Evolutionary conservation across 208 protist genomes (phyloP), one percentile per base, ranked within the genome.

Genomic region (Trichomonas gallinae): DNA sequence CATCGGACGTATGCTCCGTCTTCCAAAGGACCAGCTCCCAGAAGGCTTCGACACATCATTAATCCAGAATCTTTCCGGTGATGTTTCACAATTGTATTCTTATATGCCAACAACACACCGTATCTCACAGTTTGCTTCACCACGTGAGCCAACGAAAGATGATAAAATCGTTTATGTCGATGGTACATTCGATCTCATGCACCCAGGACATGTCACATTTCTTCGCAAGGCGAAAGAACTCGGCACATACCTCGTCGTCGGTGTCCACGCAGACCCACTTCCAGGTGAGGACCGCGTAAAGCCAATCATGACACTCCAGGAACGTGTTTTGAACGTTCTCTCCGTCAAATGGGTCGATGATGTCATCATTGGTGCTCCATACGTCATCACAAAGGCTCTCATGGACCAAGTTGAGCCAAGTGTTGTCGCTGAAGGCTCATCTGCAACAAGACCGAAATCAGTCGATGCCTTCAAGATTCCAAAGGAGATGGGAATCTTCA

Each of bases 261-360:
- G 99, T 96, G 85, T 99, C 31, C 98, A 99, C 97, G 98, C 98
- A 45, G 99, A 99, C 97, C 83, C 96, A 93, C 96, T 89, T 8
- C 97, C 96, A 97, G 98, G 81, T 98, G 58, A 99, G 96, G 98
- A 99, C 34, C 97, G 97, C 44, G 98, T 99, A 97, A 99, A 98
- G 97, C 99, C 99, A 36, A 99, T 99, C 97, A 99, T 99, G 98
- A 99, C 99, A 97, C 97, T 99, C 31, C 99, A 99, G 72, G 99
- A 99, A 97, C 98, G 99, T 96, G 98, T 98, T 31, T 97, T 99
- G 0, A 98, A 98, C 96, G 98, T 99, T 63, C 97, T 99, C 4
- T 98, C 98, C 10, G 99, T 98, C 97, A 97, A 96, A 58, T 99
- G 99, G 97, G 99, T 99, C 0, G 99, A 99, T 97, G 99, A 99